Base-by-base conservation (phyloP, 2,329 filamentous ascomycete species). In the Aureobasidium sp. region DNA sequence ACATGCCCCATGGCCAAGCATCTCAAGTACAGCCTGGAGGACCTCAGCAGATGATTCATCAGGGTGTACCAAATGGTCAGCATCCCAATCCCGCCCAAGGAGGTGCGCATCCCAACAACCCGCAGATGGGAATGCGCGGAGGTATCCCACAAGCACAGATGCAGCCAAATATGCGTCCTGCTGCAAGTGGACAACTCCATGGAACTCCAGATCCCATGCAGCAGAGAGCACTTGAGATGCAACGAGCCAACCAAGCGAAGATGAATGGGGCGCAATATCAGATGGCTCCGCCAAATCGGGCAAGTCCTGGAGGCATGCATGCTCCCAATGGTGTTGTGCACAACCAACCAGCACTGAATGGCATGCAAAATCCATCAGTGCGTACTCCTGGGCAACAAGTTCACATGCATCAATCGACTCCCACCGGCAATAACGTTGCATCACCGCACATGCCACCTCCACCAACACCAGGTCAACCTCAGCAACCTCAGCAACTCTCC, bases 141-240 rank as follows among this genome's bases (percentile, higher is more conserved):
- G 75, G 40, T 30, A 54, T 86, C 21, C 81, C 83, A 32, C 84
- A 87, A 64, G 83, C 85, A 21, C 85, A 63, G 34, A 67, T 68
- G 62, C 62, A 64, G 40, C 52, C 47, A 6, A 58, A 58, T 32
- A 57, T 56, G 48, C 59, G 55, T 14, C 47, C 42, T 17, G 37
- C 30, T 17, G 29, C n/a, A 7, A 53, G 35, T 8, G 30, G 39
- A 2, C 49, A 53, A 22, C 19, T 16, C 16, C 40, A 53, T 30
- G 40, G 30, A 10, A 44, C 50, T 12, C 40, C 51, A 19, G 51
- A 53, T 10, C 25, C 17, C 30, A 54, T 54, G 51, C 51, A 54
- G 35, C 51, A 54, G n/a, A 47, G 44, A 44, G 44, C 30, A 8
- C 42, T 63, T 40, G 58, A 62, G 19, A 59, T 60, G 39, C 57